phyloP scores from a whole-genome alignment of 306 rosid genomes.

The Trichosanthes cucumerina region DNA sequence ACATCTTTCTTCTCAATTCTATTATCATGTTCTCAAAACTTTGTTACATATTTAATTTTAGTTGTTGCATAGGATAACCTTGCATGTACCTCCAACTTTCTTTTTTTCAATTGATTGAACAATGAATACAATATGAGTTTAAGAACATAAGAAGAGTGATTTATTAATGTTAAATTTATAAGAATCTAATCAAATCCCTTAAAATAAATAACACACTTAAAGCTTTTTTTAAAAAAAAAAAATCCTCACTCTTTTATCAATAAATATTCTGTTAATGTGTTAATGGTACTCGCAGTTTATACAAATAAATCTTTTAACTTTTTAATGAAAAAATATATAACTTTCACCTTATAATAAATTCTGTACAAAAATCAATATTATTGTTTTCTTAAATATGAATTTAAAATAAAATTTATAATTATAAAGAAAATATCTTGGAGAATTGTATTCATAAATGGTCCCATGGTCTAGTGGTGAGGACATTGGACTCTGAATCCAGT shows the following conservation, averaged over 20 bases:
- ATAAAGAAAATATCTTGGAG: too few relatives aligned
- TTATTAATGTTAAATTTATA: too few relatives aligned
- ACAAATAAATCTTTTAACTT: too few relatives aligned
- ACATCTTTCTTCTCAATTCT: not conserved
- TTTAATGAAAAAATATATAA: too few relatives aligned
- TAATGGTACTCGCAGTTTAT: too few relatives aligned
- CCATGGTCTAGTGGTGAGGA: conserved; percentile 74
- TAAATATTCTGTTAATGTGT: too few relatives aligned
- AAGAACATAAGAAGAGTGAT: not conserved
- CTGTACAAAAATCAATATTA: too few relatives aligned
- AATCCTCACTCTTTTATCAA: too few relatives aligned
- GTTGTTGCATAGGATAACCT: not conserved
- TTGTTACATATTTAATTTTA: not conserved
- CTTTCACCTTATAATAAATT: too few relatives aligned
- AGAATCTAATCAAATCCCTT: too few relatives aligned
- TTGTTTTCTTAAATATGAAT: not conserved
- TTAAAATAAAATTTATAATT: not conserved
- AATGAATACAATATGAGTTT: not conserved
- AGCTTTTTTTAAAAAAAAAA: too few relatives aligned
- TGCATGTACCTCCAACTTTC: not conserved
- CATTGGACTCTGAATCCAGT: conserved; percentile 46
- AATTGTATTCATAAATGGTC: not conserved
- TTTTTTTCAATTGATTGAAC: not conserved
- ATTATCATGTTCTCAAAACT: not conserved
- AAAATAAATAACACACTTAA: too few relatives aligned